Base-by-base conservation (phyloP, 2,329 filamentous ascomycete genomes). In the Dothiorella sarmentorum region DNA sequence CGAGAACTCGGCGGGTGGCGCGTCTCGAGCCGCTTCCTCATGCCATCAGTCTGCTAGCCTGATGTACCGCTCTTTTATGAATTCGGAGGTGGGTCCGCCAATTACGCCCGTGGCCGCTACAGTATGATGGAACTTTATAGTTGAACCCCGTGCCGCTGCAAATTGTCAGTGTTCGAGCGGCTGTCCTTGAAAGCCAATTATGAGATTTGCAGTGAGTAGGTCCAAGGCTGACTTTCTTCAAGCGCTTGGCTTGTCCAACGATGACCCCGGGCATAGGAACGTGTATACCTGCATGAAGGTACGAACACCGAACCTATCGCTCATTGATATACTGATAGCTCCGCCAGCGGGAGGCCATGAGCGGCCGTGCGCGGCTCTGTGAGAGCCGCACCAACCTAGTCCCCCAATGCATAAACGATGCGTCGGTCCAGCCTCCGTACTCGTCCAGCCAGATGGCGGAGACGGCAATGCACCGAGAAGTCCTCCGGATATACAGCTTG, bases 391-490 rank as follows among this genome's bases (percentile, higher is more conserved):
- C 40, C 22, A 53, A 53, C 24, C 49, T 53, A 18, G 33, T 53
- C 4, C 15, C 35, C 35, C 49, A 71, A 20, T 57, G 65, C 60
- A 66, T 65, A 40, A 56, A 71, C 45, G 64, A 66, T 31, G 62
- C 71, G 2, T 61, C 60, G 49, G 62, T 64, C n/a, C 78, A 77
- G 4, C 49, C 35, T 1, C 49, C 49, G 5, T 79, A 76, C 63
- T 75, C 72, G 56, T 78, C 75, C 66, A 72, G 73, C 55, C 74
- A 79, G 49, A 73, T 80, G 22, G 76, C 72, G 29, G 78, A 79
- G 63, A 78, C 78, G 3, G 75, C 75, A 7, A 77, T 73, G 47
- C 76, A 80, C 59, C 66, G 66, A 26, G 75, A 79, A 60, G 74
- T 77, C 38, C 56, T 77, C 55, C 67, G 65, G 22, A 73, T 79